Evolutionary conservation across 78 protist species (phyloP), one percentile per base, ranked within the genome.

Genomic region (Chrysochromulina tobinii): DNA sequence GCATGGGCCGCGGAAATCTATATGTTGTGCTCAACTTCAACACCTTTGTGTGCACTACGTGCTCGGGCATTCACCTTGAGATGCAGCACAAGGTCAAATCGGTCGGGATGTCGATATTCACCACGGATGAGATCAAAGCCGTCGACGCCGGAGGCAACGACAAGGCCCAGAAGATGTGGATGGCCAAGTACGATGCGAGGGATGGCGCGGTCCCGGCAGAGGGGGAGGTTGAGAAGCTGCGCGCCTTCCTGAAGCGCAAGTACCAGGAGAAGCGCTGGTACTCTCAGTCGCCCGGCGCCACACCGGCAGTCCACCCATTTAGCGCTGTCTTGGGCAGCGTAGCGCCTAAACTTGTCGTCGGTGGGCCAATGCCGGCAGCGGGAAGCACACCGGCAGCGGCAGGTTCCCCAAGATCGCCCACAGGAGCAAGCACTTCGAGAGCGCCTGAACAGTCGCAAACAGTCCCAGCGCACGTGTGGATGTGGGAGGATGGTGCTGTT

Each of bases 1-100:
- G 87, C 87, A 23, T 12, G 21, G 48, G 64, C 61, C 61, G 64
- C 5, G 88, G 72, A 2, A 54, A 54, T 54, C 88, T 58, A 54
- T 83, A 83, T 25, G 88, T 83, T n/a, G 66, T 54, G 20, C 69
- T 59, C 88, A 83, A 83, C 88, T 83, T 27, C 55, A 1, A n/a
- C 55, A 27, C 15, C n/a, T 83, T 83, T 12, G 55, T 59, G 20
- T 83, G 88, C 88, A 83, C 73, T 38, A 83, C 73, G 17, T 83
- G 88, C 69, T 54, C 88, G 8, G 88, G 88, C 11, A 23, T 83
- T 14, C 88, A 83, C 90, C 54, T 59, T 1, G 79, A 87, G 72
- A 6, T 55, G 61, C 50, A 58, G 50, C 73, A 67, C 58, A 8
- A 51, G 51, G 38, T 87, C 61, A 87, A 87, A 64, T 38, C 61